Conservation (phyloP, 225 moss, liverwort and hornwort genomes). For the Polytrichum commune region DNA sequence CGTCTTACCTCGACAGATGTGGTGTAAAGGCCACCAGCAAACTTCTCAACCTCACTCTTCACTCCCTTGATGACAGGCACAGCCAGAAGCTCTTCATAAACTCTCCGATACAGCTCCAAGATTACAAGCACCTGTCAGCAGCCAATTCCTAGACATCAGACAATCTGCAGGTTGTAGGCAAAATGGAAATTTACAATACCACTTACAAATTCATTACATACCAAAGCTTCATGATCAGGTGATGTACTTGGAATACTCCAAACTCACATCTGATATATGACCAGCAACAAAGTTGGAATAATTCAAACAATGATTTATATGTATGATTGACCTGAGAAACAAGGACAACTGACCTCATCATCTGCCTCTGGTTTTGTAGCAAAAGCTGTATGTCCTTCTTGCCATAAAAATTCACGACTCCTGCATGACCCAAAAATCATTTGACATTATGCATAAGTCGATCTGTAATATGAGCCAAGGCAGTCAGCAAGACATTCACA, state of each 20-base stretch:
- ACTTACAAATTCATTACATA: no score
- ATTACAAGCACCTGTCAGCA: constrained; percentile 75
- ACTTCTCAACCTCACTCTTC: constrained; percentile 95
- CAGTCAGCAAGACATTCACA: no score
- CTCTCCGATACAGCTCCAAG: constrained; percentile 85
- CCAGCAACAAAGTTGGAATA: no score
- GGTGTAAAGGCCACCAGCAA: constrained; percentile 91
- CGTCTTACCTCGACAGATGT: constrained; percentile 79
- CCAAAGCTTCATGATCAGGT: no score
- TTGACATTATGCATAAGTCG: no score
- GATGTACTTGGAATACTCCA: no score
- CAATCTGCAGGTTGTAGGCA: no score
- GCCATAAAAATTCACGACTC: constrained; percentile 99
- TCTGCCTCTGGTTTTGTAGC: constrained; percentile 85
- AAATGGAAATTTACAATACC: no score
- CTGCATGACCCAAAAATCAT: constrained; percentile 24
- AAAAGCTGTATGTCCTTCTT: constrained; percentile 96
- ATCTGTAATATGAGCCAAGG: no score
- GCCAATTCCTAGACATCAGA: background rate
- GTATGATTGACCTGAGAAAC: no score
- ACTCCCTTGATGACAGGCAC: constrained; percentile 86
- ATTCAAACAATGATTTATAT: no score
- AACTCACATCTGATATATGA: no score
- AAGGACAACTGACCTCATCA: constrained; percentile 50
- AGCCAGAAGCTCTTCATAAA: constrained; percentile 92